Conservation (phyloP, 345 rosid species). For the Bruguiera gymnorhiza region DNA sequence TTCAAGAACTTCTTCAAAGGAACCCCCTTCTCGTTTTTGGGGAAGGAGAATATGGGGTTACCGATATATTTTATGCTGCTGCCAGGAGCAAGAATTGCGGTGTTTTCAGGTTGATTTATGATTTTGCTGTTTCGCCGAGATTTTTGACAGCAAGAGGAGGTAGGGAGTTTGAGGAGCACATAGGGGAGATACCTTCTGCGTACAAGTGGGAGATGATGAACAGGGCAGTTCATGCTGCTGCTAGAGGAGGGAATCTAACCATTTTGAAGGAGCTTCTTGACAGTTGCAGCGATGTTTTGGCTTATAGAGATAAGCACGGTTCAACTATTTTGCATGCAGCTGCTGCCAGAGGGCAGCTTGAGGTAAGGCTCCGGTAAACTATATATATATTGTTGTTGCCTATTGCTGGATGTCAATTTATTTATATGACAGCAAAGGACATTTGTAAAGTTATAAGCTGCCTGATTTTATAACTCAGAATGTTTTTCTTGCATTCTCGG, state of each 20-base stretch:
- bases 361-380: slow-evolving; percentile 36
- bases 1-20: slow-evolving; percentile 60
- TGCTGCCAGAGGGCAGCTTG: slow-evolving; percentile 75
- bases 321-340: slow-evolving; percentile 92
- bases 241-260: slow-evolving; percentile 72
- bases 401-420: not conserved
- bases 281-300: slow-evolving; percentile 48
- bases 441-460: too few relatives aligned
- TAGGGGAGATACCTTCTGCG: slow-evolving; percentile 53
- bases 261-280: slow-evolving; percentile 54
- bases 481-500: too few relatives aligned
- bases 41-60: slow-evolving; percentile 92
- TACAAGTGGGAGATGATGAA: slow-evolving; percentile 78
- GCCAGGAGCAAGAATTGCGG: slow-evolving; percentile 64
- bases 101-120: slow-evolving; percentile 66
- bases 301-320: slow-evolving; percentile 68
- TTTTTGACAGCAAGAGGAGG: slow-evolving; percentile 40
- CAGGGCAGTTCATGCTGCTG: slow-evolving; percentile 84
- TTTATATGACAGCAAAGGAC: too few relatives aligned
- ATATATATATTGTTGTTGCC: not conserved
- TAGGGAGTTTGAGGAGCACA: slow-evolving; percentile 54
- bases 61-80: slow-evolving; percentile 83
- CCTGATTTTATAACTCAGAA: too few relatives aligned
- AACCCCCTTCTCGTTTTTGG: slow-evolving; percentile 82
- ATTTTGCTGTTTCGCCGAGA: slow-evolving; percentile 65